phyloP scores from a whole-genome alignment of 2,329 filamentous ascomycete genomes.

The Colletotrichum salicis region DNA sequence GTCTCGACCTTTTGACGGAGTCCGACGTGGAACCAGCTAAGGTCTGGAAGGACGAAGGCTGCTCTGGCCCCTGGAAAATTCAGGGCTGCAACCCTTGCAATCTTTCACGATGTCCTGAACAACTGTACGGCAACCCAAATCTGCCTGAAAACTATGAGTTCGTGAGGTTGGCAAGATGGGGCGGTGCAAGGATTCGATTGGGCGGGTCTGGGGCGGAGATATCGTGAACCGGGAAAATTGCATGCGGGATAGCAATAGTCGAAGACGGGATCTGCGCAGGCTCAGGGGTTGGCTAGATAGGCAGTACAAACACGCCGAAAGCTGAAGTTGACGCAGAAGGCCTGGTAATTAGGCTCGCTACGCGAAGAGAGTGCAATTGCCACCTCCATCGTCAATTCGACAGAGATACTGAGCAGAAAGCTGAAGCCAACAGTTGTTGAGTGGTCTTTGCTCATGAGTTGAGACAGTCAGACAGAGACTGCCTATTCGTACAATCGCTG shows the following conservation, averaged over 20 bases:
- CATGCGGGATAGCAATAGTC: conserved; percentile 24
- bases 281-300: neutral
- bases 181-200: neutral
- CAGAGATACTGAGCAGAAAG: conserved; percentile 3
- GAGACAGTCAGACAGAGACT: neutral
- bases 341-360: neutral
- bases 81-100: neutral
- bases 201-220: neutral
- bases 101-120: neutral
- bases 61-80: neutral
- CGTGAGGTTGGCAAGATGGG: neutral
- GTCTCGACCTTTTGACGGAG: neutral
- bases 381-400: neutral
- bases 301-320: neutral
- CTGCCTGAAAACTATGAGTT: neutral
- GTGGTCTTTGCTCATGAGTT: neutral
- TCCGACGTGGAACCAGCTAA: neutral
- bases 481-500: neutral
- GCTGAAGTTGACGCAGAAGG: neutral
- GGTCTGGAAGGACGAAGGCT: neutral
- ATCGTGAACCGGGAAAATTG: conserved; percentile 1
- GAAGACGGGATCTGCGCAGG: conserved; percentile 18
- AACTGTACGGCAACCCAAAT: neutral
- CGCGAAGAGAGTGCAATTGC: neutral
- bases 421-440: neutral